Conservation (phyloP, 352 stramenopile species). For the Pythium aquatile region DNA sequence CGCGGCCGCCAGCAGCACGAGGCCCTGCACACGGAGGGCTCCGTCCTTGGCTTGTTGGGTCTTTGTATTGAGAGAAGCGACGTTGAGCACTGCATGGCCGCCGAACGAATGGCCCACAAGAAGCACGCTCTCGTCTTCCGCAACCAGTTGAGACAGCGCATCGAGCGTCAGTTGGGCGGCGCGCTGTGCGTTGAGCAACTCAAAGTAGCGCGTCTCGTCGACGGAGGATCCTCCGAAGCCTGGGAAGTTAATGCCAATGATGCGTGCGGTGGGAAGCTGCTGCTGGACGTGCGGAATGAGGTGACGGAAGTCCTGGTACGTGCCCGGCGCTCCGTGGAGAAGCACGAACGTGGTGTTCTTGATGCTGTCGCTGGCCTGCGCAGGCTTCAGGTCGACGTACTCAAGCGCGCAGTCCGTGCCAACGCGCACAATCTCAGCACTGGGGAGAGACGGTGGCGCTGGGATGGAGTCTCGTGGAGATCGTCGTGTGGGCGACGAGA, state of each 20-base stretch:
- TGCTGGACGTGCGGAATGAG: slow-evolving; percentile 51
- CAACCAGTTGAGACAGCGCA: slow-evolving; percentile 40
- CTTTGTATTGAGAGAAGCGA: slow-evolving; percentile 29
- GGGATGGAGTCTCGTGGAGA: not conserved
- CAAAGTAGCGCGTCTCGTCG: slow-evolving; percentile 41
- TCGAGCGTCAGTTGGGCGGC: slow-evolving; percentile 39
- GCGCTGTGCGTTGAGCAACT: slow-evolving; percentile 36
- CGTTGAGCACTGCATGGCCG: slow-evolving; percentile 49
- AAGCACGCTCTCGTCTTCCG: slow-evolving; percentile 39
- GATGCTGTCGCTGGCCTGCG: not conserved
- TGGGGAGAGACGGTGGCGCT: slow-evolving; percentile 12
- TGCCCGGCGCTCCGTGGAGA: slow-evolving; percentile 62
- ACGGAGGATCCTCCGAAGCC: slow-evolving; percentile 56
- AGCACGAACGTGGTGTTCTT: slow-evolving; percentile 43
- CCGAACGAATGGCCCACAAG: slow-evolving; percentile 70
- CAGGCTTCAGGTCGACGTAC: slow-evolving; percentile 19
- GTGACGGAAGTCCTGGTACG: slow-evolving; percentile 64
- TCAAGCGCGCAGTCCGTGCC: slow-evolving; percentile 15
- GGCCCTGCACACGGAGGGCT: slow-evolving; percentile 24
- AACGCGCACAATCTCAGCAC: slow-evolving; percentile 13
- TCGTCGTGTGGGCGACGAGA: not conserved
- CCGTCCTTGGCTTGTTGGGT: not conserved
- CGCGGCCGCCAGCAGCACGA: slow-evolving; percentile 51
- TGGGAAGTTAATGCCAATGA: slow-evolving; percentile 62
- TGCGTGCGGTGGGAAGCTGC: slow-evolving; percentile 30